These are phyloP conservation scores for Aspergillus campestris DNA, from an alignment of 495 filamentous ascomycete species.

Conservation along the genomic window DNA sequence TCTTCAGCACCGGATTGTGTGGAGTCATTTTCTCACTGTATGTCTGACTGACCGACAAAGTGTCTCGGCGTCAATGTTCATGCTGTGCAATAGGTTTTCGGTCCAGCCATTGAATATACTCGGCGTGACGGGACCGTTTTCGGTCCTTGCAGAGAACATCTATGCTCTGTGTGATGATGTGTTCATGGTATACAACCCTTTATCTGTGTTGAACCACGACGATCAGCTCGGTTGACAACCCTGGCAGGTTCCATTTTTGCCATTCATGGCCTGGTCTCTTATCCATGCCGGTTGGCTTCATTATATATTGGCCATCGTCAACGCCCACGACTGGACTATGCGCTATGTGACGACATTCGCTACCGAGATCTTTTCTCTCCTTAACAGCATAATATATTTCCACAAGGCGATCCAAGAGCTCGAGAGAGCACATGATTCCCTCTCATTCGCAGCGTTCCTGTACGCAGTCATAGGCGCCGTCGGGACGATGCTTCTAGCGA, in stretches of 20 bases:
- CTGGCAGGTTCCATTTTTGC: conserved; percentile 52
- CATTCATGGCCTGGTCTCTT: conserved; percentile 68
- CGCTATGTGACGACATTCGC: conserved; percentile 65
- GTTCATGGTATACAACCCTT: conserved; percentile 38
- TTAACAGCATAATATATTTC: conserved; percentile 70
- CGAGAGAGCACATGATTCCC: conserved; percentile 47
- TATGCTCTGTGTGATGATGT: conserved; percentile 49
- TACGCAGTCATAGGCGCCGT: conserved; percentile 62
- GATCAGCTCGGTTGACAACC: too few relatives aligned
- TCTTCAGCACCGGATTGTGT: conserved; percentile 63
- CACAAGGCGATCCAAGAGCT: conserved; percentile 66
- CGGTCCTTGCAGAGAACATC: conserved; percentile 63
- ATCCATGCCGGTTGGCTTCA: conserved; percentile 67
- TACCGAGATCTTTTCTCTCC: conserved; percentile 61
- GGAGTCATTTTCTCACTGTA: conserved; percentile 59
- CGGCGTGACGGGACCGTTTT: conserved; percentile 67
- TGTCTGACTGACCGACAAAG: conserved; percentile 8
- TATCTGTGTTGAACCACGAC: too few relatives aligned
- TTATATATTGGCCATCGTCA: conserved; percentile 59
- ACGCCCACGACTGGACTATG: conserved; percentile 73
- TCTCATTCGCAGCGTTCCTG: conserved; percentile 61
- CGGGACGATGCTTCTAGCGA: conserved; percentile 60
- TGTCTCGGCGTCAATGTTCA: not conserved
- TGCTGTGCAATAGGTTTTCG: conserved; percentile 40
- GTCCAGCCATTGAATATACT: conserved; percentile 65